Evolutionary conservation across 495 filamentous ascomycete genomes (phyloP), one percentile per base, ranked within the genome.

Genomic region (Hypomontagnella monticulosa): DNA sequence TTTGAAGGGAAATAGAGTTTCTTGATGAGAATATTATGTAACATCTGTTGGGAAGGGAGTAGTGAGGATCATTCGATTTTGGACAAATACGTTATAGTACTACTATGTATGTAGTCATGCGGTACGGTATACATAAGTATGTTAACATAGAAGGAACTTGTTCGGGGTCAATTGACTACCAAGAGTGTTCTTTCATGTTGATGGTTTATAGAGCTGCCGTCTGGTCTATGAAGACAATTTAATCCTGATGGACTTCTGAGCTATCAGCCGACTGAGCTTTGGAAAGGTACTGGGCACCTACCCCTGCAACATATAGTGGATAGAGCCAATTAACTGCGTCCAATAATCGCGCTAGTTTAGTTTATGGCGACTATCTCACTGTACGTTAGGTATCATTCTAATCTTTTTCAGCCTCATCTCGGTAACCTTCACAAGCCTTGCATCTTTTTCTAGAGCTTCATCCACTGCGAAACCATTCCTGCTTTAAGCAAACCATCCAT

Each of bases 371-470:
- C 19, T 3, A 27, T 27, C 23, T 27, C 23, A 27, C 23, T 3
- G 23, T 6, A 27, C 23, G n/a, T 32, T 41, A 20, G 19, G 19
- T 19, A 20, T 19, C 33, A 27, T 53, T 32, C 38, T 8, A 20
- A 16, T 41, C 23, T 64, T 51, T 53, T 47, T 66, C 63, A 66
- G 63, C 63, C 63, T 66, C 63, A 61, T 61, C 56, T 38, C 10
- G 16, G 10, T 46, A 41, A n/a, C n/a, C n/a, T 33, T 20, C 43
- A 37, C 27, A 54, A 57, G 52, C 61, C 61, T 60, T 37, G 48
- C 41, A 59, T 32, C 27, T 60, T 56, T 33, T n/a, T 42, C n/a
- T 48, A 40, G 7, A 49, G 18, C 43, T 36, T 49, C 56, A 55
- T 53, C 42, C 41, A 19, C 18, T 19, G 44, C 12, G 32, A 10